Evolutionary conservation across 1,284 basidiomycete genomes (phyloP).

Genomic region (Cryptococcus sp.): DNA sequence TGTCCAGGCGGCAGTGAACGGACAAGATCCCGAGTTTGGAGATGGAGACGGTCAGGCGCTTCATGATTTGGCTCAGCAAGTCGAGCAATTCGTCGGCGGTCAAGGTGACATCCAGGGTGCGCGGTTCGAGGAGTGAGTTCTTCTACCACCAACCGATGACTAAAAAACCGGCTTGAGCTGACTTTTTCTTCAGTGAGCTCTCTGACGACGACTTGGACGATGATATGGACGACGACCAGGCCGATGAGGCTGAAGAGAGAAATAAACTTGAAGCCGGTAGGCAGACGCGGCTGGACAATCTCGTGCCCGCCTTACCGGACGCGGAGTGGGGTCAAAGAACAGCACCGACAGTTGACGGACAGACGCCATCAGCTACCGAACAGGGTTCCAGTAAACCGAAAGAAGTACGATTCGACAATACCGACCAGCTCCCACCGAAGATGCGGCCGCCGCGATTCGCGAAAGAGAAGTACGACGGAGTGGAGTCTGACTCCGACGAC

Average conservation of each 20-base stretch:
- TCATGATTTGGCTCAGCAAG: slow-evolving; percentile 74
- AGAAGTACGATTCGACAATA: slow-evolving; percentile 11
- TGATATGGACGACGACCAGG: slow-evolving; percentile 46
- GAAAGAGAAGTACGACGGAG: slow-evolving; percentile 76
- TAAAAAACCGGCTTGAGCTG: neutral
- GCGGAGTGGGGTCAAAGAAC: slow-evolving; percentile 54
- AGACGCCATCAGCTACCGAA: slow-evolving; percentile 7
- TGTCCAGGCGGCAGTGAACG: slow-evolving; percentile 36
- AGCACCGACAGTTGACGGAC: neutral
- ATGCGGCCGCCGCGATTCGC: slow-evolving; percentile 73
- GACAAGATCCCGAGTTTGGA: slow-evolving; percentile 25
- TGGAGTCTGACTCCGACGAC: slow-evolving; percentile 79
- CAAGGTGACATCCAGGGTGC: slow-evolving; percentile 85
- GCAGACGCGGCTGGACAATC: slow-evolving; percentile 42
- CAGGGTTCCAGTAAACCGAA: neutral
- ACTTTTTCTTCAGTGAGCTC: slow-evolving; percentile 40
- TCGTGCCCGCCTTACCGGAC: slow-evolving; percentile 51
- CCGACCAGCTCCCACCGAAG: slow-evolving; percentile 24
- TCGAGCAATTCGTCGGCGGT: slow-evolving; percentile 82
- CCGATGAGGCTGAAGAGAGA: slow-evolving; percentile 34
- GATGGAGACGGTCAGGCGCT: slow-evolving; percentile 69
- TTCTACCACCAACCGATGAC: neutral
- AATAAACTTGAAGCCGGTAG: slow-evolving; percentile 44
- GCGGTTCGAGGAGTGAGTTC: slow-evolving; percentile 76
- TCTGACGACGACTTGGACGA: slow-evolving; percentile 55